Conservation (phyloP, 768 basidiomycete genomes). For the Mycena crocata region DNA sequence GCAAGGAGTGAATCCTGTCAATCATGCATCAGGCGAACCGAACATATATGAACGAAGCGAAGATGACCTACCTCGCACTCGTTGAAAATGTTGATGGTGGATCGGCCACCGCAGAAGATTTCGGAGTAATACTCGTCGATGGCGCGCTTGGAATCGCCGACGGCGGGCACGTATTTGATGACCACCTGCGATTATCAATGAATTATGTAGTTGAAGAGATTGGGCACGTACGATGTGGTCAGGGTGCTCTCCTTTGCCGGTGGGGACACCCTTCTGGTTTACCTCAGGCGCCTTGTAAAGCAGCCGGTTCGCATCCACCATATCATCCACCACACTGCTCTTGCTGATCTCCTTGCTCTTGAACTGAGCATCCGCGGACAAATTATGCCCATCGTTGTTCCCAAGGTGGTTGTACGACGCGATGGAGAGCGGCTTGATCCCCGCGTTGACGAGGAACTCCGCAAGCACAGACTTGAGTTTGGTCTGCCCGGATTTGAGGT, state of each 20-base stretch:
- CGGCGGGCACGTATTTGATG: constrained; percentile 96
- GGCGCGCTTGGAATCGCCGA: constrained; percentile 97
- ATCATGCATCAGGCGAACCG: constrained; percentile 5
- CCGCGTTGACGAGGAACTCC: constrained; percentile 98
- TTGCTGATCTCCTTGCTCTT: constrained; percentile 99
- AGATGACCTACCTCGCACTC: constrained; percentile 81
- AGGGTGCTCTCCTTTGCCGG: constrained; percentile 93
- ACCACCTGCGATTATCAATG: constrained; percentile 57
- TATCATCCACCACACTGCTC: constrained; percentile 96
- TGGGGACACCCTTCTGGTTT: constrained; percentile 60
- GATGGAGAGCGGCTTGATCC: constrained; percentile 97
- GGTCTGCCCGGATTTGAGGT: constrained; percentile 97
- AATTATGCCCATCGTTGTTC: constrained; percentile 95
- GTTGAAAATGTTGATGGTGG: constrained; percentile 96
- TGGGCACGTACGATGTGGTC: constrained; percentile 75
- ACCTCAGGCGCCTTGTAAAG: constrained; percentile 86
- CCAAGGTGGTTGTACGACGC: constrained; percentile 99
- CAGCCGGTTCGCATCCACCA: constrained; percentile 92
- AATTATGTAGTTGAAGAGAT: not conserved
- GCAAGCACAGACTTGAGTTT: constrained; percentile 97
- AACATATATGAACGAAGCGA: not conserved
- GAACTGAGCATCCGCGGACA: constrained; percentile 92
- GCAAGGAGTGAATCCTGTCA: constrained; percentile 91
- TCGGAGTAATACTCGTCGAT: constrained; percentile 99
- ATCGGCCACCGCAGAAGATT: constrained; percentile 94